These are phyloP conservation scores for Elsinoe arachidis DNA, from an alignment of 2,329 filamentous ascomycete species.

Conservation along the genomic window DNA sequence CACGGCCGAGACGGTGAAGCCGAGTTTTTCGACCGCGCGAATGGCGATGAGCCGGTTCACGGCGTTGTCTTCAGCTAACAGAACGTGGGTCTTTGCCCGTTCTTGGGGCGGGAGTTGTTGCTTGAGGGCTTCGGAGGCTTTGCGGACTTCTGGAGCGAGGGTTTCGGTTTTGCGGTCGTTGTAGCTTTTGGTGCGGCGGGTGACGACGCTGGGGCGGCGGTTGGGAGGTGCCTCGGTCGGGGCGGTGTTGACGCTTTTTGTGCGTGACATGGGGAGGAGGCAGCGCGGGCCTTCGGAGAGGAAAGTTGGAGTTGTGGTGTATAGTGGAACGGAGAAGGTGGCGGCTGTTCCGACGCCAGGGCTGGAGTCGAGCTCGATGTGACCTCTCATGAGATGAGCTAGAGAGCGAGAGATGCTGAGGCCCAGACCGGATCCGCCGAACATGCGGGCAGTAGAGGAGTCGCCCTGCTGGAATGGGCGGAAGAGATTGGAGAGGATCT, in stretches of 20 bases:
- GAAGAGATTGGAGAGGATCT: constrained; percentile 14
- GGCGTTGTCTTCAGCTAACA: constrained; percentile 16
- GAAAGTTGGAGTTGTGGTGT: background rate
- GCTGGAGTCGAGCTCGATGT: constrained; percentile 23
- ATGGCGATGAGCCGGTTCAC: constrained; percentile 16
- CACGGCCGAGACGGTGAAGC: constrained; percentile 14
- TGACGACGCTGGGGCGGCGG: background rate
- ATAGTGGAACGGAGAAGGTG: constrained; percentile 9
- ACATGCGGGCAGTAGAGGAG: constrained; percentile 18
- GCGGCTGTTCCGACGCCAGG: background rate
- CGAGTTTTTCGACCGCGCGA: constrained; percentile 10
- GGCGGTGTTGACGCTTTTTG: background rate
- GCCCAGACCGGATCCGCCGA: constrained; percentile 33
- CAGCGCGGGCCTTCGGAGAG: constrained; percentile 7
- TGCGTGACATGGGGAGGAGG: background rate
- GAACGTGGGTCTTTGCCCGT: constrained; percentile 10
- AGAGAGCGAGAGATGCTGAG: constrained; percentile 33
- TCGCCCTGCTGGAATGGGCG: constrained; percentile 16
- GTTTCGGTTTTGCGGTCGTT: constrained; percentile 4
- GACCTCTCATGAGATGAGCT: constrained; percentile 28
- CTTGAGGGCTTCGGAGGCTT: constrained; percentile 1
- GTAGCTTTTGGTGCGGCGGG: constrained; percentile 8
- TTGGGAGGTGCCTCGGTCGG: background rate
- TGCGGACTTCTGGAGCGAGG: background rate
- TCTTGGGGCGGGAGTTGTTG: constrained; percentile 5